phyloP scores from a whole-genome alignment of 2,329 filamentous ascomycete genomes.

The Claviceps digitariae region DNA sequence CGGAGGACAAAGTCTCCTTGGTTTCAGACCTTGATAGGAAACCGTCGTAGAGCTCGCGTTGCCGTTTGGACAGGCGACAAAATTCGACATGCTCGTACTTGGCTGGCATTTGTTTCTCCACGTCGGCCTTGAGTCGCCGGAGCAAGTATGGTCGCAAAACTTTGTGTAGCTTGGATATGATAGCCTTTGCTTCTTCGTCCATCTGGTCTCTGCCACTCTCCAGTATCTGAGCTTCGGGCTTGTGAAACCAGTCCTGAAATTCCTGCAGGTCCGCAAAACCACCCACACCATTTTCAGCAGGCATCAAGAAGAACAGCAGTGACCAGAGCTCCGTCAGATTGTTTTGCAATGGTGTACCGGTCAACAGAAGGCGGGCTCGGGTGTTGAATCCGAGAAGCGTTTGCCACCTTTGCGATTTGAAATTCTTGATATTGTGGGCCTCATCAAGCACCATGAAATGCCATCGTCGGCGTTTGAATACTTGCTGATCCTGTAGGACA shows the following conservation, averaged over 20 bases:
- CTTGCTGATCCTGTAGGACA: slow-evolving; percentile 83
- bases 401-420: slow-evolving; percentile 95
- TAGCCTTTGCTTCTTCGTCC: slow-evolving; percentile 83
- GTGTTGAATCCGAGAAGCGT: slow-evolving; percentile 90
- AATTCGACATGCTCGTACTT: slow-evolving; percentile 98
- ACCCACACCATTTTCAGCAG: slow-evolving; percentile 72
- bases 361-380: slow-evolving; percentile 71
- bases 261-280: slow-evolving; percentile 92
- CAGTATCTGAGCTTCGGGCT: slow-evolving; percentile 88
- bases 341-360: slow-evolving; percentile 91
- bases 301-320: slow-evolving; percentile 89
- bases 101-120: slow-evolving; percentile 97
- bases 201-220: slow-evolving; percentile 89
- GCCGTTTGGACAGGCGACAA: slow-evolving; percentile 86
- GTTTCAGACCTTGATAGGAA: slow-evolving; percentile 88
- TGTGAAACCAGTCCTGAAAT: slow-evolving; percentile 91
- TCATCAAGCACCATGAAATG: slow-evolving; percentile 98
- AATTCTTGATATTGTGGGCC: slow-evolving; percentile 99
- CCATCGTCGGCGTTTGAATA: slow-evolving; percentile 87
- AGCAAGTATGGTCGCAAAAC: slow-evolving; percentile 86
- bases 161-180: slow-evolving; percentile 88
- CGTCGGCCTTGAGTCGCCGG: slow-evolving; percentile 82
- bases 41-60: slow-evolving; percentile 90
- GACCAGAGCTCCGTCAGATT: slow-evolving; percentile 97
- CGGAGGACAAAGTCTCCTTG: slow-evolving; percentile 73